These are phyloP conservation scores for Mucor piriformis DNA, from an alignment of 371 early-diverging fungal genomes.

Conservation along the genomic window DNA sequence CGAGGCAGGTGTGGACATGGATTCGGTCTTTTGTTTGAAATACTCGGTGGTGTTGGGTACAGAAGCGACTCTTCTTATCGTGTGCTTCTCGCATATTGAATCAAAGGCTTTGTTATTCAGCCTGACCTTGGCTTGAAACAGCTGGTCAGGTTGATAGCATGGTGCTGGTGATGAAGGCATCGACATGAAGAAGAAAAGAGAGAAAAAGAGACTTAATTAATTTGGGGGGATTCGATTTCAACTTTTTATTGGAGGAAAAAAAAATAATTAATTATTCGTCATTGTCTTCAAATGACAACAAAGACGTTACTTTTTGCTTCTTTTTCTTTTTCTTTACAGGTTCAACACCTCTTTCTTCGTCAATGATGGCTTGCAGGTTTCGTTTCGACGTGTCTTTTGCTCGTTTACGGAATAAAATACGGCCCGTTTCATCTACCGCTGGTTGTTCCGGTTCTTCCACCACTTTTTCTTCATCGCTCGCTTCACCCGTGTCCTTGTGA, in stretches of 20 bases:
- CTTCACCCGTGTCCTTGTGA: slow-evolving; percentile 24
- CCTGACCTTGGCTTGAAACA: slow-evolving; percentile 13
- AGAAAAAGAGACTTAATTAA: neutral
- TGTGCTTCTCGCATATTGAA: neutral
- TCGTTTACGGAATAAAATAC: slow-evolving; percentile 40
- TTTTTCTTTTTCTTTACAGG: slow-evolving; percentile 37
- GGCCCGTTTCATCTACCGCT: slow-evolving; percentile 46
- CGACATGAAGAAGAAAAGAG: slow-evolving; percentile 14
- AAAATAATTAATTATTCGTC: slow-evolving; percentile 11
- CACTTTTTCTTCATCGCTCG: slow-evolving; percentile 25
- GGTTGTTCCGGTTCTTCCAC: slow-evolving; percentile 28
- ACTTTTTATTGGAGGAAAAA: neutral
- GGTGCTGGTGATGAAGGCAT: slow-evolving; percentile 27
- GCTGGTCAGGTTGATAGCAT: slow-evolving; percentile 24
- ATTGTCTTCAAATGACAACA: slow-evolving; percentile 42
- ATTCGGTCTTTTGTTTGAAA: slow-evolving; percentile 14
- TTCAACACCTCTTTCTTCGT: slow-evolving; percentile 20
- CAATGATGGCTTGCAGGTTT: slow-evolving; percentile 25
- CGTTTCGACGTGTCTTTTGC: slow-evolving; percentile 15
- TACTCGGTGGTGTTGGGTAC: slow-evolving; percentile 50
- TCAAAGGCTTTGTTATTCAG: slow-evolving; percentile 7
- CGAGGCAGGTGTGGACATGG: slow-evolving; percentile 1
- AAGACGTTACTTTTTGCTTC: slow-evolving; percentile 14
- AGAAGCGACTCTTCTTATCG: slow-evolving; percentile 49
- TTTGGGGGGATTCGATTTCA: neutral